A percentile compares a stretch with the other conserved stretches of the same genome.
Conservation (phyloP, 2,329 filamentous ascomycete genomes). For the Fonsecaea erecta region DNA sequence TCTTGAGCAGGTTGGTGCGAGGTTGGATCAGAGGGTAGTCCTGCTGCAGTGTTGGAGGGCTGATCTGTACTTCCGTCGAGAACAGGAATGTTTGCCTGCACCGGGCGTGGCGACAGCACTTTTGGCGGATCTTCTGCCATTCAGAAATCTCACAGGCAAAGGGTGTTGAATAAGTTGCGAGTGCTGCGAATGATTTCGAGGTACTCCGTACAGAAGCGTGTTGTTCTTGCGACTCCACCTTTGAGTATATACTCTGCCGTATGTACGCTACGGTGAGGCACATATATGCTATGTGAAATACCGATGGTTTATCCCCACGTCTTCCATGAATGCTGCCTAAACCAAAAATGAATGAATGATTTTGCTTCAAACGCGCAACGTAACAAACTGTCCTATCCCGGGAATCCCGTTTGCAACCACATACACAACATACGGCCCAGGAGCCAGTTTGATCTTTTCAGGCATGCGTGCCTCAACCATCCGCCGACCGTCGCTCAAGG, state of each 20-base stretch:
- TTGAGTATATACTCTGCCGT: background rate
- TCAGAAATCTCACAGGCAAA: background rate
- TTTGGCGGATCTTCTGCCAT: constrained; percentile 23
- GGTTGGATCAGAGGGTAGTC: background rate
- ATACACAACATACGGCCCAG: constrained; percentile 65
- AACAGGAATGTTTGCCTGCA: background rate
- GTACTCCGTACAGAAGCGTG: no score
- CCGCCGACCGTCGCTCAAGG: constrained; percentile 49
- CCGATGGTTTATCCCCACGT: background rate
- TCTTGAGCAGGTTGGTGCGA: background rate
- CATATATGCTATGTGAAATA: background rate
- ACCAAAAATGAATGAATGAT: background rate
- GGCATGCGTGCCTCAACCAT: constrained; percentile 58
- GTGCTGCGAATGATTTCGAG: background rate
- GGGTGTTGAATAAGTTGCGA: background rate
- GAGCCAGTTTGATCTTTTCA: constrained; percentile 58
- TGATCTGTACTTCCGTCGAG: constrained; percentile 2
- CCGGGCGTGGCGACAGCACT: background rate
- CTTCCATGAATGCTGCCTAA: background rate
- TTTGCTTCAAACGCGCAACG: constrained; percentile 18
- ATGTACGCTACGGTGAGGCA: background rate
- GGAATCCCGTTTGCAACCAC: constrained; percentile 62
- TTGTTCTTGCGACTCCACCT: background rate
- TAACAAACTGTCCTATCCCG: constrained; percentile 58
- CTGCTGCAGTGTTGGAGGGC: background rate